A percentile compares a stretch with the other conserved stretches of the same genome.
phyloP scores from a whole-genome alignment of 495 filamentous ascomycete species.

The Durotheca rogersii region DNA sequence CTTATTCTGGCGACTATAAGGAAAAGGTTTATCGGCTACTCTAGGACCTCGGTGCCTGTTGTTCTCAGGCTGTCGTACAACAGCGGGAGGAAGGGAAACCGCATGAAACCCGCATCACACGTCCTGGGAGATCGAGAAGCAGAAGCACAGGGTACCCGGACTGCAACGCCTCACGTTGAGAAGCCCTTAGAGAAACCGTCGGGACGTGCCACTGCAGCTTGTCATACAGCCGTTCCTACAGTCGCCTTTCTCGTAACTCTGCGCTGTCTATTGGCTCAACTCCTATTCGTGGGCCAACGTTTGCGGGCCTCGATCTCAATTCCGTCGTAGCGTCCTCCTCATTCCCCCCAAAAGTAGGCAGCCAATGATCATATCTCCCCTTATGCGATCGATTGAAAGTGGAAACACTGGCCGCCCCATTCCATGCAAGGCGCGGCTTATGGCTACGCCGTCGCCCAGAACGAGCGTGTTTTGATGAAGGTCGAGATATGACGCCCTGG shows the following conservation, averaged over 20 bases:
- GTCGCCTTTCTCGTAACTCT: background rate
- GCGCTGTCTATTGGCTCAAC: slow-evolving; percentile 7
- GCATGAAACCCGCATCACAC: slow-evolving; percentile 17
- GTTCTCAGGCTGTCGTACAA: slow-evolving; percentile 13
- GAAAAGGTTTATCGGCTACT: background rate
- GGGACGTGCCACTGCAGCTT: slow-evolving; percentile 10
- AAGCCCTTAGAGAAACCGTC: slow-evolving; percentile 13
- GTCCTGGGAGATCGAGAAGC: slow-evolving; percentile 8
- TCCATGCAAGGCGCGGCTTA: slow-evolving; percentile 4
- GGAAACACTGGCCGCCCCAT: slow-evolving; percentile 8
- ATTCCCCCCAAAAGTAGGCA: background rate
- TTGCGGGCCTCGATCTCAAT: slow-evolving; percentile 1
- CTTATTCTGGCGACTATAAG: background rate
- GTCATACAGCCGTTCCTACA: slow-evolving; percentile 7
- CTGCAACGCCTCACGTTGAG: background rate
- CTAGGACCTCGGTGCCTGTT: background rate
- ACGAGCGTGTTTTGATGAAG: slow-evolving; percentile 1
- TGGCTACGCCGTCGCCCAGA: background rate
- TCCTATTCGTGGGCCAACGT: slow-evolving; percentile 11
- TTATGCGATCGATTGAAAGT: slow-evolving; percentile 14
- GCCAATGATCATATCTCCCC: slow-evolving; percentile 17
- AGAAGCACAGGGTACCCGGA: no score
- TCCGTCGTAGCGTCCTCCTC: slow-evolving; percentile 2
- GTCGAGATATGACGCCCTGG: background rate
- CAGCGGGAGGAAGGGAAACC: slow-evolving; percentile 14